phyloP scores from a whole-genome alignment of 305 asterid species.

The Plantago lanceolata region DNA sequence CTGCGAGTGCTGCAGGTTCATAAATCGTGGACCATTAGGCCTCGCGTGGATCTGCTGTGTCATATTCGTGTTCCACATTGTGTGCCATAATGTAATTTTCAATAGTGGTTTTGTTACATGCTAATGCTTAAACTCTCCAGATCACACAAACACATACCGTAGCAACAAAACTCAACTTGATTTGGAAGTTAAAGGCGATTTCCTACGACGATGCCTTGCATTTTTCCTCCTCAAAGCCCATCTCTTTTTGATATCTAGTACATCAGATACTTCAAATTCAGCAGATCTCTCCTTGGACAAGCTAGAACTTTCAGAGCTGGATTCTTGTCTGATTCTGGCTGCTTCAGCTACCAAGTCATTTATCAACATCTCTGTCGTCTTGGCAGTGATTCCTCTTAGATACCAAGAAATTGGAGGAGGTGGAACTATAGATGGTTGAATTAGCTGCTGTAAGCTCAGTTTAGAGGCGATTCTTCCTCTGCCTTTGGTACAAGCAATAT shows the following conservation, averaged over 20 bases:
- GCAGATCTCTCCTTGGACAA: conserved; percentile 21
- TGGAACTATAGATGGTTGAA: conserved; percentile 78
- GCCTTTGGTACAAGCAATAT: conserved; percentile 54
- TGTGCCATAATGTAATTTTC: too few relatives aligned
- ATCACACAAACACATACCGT: neutral
- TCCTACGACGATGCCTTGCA: conserved; percentile 39
- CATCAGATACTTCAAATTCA: conserved; percentile 27
- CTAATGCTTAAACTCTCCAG: too few relatives aligned
- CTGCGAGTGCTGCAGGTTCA: too few relatives aligned
- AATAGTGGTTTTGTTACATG: too few relatives aligned
- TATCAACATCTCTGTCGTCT: conserved; percentile 79
- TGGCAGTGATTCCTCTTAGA: conserved; percentile 74
- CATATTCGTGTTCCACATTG: too few relatives aligned
- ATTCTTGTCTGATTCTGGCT: conserved; percentile 54
- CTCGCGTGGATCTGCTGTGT: too few relatives aligned
- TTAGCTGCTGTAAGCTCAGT: conserved; percentile 68
- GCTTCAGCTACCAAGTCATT: conserved; percentile 70
- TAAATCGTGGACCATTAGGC: too few relatives aligned
- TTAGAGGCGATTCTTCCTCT: conserved; percentile 74
- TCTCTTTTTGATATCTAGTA: conserved; percentile 53
- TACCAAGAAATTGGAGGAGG: conserved; percentile 97
- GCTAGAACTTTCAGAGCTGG: conserved; percentile 9
- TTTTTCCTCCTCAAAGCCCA: conserved; percentile 61
- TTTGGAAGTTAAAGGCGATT: conserved; percentile 24
- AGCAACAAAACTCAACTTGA: conserved; percentile 13